Evolutionary conservation across 805 yeast species (phyloP).

Genomic region (Ogataea chonburiensis): DNA sequence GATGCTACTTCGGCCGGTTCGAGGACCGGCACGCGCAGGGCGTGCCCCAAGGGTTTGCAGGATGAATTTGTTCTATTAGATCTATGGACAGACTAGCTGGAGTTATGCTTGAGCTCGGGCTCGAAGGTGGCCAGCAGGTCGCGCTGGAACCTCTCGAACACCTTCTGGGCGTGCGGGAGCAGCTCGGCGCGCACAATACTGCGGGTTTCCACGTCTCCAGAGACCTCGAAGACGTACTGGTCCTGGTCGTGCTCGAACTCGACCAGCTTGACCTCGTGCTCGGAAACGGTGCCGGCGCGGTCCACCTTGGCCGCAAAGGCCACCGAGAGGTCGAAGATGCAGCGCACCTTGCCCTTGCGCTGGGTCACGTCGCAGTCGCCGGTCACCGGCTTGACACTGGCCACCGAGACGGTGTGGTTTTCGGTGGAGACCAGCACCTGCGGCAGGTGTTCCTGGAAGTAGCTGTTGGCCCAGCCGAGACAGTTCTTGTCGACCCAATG

Average conservation of each 20-base stretch:
- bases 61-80: constrained; percentile 5
- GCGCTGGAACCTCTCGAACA: constrained; percentile 59
- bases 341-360: constrained; percentile 76
- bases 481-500: constrained; percentile 99
- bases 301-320: constrained; percentile 45
- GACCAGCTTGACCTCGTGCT: constrained; percentile 50
- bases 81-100: constrained; percentile 23
- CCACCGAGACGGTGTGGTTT: constrained; percentile 36
- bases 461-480: constrained; percentile 81
- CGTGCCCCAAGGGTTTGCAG: constrained; percentile 76
- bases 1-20: constrained; percentile 42
- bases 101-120: constrained; percentile 55
- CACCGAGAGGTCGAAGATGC: constrained; percentile 67
- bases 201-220: constrained; percentile 39
- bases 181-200: constrained; percentile 43
- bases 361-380: constrained; percentile 86
- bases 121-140: constrained; percentile 38
- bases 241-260: constrained; percentile 80
- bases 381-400: constrained; percentile 41
- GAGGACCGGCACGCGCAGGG: constrained; percentile 67
- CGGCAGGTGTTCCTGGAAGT: constrained; percentile 60
- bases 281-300: constrained; percentile 32
- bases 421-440: constrained; percentile 42
- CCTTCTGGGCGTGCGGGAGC: constrained; percentile 45
- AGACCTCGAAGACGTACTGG: constrained; percentile 53